Conservation (phyloP, 768 basidiomycete species). For the Rhizopogon roseolus region DNA sequence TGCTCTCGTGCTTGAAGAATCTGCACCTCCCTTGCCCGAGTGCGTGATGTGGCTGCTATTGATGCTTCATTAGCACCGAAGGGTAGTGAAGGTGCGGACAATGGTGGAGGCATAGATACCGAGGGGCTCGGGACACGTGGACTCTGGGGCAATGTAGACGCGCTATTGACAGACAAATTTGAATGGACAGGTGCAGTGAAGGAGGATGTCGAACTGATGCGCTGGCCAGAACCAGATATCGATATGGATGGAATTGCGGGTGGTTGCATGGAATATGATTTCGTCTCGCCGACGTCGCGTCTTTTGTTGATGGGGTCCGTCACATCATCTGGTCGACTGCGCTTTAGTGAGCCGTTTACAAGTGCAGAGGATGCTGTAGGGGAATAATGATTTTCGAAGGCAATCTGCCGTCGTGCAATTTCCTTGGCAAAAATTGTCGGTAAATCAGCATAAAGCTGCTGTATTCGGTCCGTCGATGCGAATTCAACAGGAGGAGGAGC, state of each 20-base stretch:
- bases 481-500: slow-evolving; percentile 49
- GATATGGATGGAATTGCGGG: slow-evolving; percentile 30
- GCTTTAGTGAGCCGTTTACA: slow-evolving; percentile 43
- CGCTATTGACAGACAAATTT: slow-evolving; percentile 8
- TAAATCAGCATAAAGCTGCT: slow-evolving; percentile 58
- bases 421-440: slow-evolving; percentile 61
- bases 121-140: slow-evolving; percentile 30
- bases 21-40: slow-evolving; percentile 31
- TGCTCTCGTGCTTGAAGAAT: slow-evolving; percentile 30
- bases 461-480: slow-evolving; percentile 53
- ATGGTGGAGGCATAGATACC: slow-evolving; percentile 20
- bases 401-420: slow-evolving; percentile 39
- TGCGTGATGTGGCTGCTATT: slow-evolving; percentile 25
- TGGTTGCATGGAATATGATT: slow-evolving; percentile 40
- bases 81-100: slow-evolving; percentile 25
- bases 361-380: slow-evolving; percentile 12
- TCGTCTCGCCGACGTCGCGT: slow-evolving; percentile 64
- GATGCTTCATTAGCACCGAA: slow-evolving; percentile 29
- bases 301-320: slow-evolving; percentile 52
- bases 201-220: slow-evolving; percentile 17
- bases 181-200: slow-evolving; percentile 16
- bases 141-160: slow-evolving; percentile 20
- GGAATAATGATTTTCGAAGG: slow-evolving; percentile 17
- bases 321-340: slow-evolving; percentile 54
- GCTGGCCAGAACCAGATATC: slow-evolving; percentile 7